Percentiles rank a stretch among this genome's conserved stretches.
These are phyloP conservation scores for Fusarium sp. DNA, from an alignment of 2,329 filamentous ascomycete species.

Conservation along the genomic window DNA sequence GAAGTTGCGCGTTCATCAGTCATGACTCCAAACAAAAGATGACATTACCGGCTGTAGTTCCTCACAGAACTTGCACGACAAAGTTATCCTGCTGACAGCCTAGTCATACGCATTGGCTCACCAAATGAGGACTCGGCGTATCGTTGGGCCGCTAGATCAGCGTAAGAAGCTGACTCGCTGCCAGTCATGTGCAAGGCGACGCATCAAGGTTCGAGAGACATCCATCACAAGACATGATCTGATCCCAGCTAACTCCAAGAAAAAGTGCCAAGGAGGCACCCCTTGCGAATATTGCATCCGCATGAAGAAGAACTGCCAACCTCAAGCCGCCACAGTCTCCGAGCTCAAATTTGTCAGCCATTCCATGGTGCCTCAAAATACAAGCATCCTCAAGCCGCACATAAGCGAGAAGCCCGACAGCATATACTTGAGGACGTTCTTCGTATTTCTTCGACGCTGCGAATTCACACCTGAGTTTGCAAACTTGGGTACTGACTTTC, in stretches of 20 bases:
- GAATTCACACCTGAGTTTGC: conserved; percentile 32
- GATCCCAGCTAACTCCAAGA: no score
- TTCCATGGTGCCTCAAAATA: background rate
- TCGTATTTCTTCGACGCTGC: conserved; percentile 20
- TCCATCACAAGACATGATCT: no score
- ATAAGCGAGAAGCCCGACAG: background rate
- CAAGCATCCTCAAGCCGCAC: background rate
- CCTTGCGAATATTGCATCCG: conserved; percentile 43
- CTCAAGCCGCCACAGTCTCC: background rate
- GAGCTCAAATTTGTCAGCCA: conserved; percentile 19
- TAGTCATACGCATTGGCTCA: fast-evolving
- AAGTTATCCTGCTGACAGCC: fast-evolving
- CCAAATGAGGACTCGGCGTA: conserved; percentile 4
- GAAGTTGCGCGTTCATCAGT: background rate
- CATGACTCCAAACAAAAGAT: fast-evolving
- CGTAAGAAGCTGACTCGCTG: conserved; percentile 39
- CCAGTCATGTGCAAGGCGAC: conserved; percentile 38
- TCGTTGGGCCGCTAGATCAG: conserved; percentile 41
- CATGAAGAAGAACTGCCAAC: conserved; percentile 33
- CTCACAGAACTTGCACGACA: fast-evolving
- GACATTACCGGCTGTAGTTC: fast-evolving
- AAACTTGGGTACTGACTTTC: conserved; percentile 3
- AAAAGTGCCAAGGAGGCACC: conserved; percentile 38
- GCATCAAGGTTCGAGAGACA: conserved; percentile 37
- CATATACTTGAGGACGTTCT: conserved; percentile 29